Evolutionary conservation across 2,329 filamentous ascomycete species (phyloP).

Genomic region (Neurospora sp.): DNA sequence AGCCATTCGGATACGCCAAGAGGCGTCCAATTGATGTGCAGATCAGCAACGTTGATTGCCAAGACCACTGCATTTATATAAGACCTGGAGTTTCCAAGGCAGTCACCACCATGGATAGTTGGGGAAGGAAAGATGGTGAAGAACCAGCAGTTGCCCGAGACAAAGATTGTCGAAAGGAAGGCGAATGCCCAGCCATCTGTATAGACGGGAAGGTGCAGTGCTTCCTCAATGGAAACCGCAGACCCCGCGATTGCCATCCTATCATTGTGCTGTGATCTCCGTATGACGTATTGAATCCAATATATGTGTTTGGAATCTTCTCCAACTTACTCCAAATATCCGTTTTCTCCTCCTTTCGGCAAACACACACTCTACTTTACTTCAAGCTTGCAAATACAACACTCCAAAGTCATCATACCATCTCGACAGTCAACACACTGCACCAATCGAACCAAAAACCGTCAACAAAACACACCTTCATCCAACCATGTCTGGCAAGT

Average conservation of each 20-base stretch:
- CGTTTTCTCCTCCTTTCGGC: not conserved
- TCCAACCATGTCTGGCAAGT: slow-evolving; percentile 9
- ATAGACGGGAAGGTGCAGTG: not conserved
- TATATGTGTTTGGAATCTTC: not conserved
- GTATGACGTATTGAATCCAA: not conserved
- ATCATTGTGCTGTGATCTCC: not conserved
- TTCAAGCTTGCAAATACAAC: not conserved
- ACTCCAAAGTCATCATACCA: not conserved
- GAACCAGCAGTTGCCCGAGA: not conserved
- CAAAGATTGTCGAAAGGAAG: not conserved
- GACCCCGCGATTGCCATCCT: not conserved
- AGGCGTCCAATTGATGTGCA: not conserved
- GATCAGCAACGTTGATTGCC: not conserved
- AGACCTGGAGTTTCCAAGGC: not conserved
- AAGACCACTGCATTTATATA: not conserved
- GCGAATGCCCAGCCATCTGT: not conserved
- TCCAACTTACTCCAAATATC: not conserved
- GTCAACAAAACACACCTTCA: not conserved
- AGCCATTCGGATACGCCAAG: not conserved
- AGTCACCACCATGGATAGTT: not conserved
- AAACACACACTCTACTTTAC: not conserved
- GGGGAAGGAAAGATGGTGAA: not conserved
- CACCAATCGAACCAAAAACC: not conserved
- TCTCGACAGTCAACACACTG: not conserved
- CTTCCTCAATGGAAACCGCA: not conserved